These are phyloP conservation scores for Arthrobotrys sphaeroides DNA, from an alignment of 2,329 filamentous ascomycete genomes.

Conservation along the genomic window DNA sequence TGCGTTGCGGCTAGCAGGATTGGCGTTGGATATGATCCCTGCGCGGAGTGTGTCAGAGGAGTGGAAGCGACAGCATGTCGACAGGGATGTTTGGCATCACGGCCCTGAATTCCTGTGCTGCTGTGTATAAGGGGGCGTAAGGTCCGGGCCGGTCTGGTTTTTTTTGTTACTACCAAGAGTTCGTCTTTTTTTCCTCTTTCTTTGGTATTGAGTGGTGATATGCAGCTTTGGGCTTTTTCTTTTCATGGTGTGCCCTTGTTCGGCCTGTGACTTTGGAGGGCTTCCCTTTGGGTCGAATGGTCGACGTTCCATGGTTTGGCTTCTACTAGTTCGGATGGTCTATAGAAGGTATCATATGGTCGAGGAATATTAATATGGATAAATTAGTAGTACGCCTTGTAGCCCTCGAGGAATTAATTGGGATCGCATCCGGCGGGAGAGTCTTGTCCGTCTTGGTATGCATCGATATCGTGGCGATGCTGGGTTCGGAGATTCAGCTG, in stretches of 20 bases:
- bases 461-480: background rate
- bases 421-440: background rate
- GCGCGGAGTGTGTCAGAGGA: constrained; percentile 15
- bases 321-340: background rate
- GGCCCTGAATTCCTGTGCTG: constrained; percentile 41
- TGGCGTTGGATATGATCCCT: background rate
- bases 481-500: background rate
- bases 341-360: background rate
- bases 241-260: background rate
- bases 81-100: constrained; percentile 46
- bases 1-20: constrained; percentile 24
- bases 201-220: background rate
- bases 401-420: background rate
- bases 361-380: too few relatives aligned
- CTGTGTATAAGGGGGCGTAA: constrained; percentile 1
- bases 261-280: background rate
- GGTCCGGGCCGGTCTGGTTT: constrained; percentile 3
- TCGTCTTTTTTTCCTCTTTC: background rate
- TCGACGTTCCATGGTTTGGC: background rate
- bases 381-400: too few relatives aligned
- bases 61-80: constrained; percentile 40
- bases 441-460: background rate
- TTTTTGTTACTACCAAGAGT: background rate
- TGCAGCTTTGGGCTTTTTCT: background rate
- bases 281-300: background rate